Evolutionary conservation across 495 filamentous ascomycete genomes (phyloP).

Genomic region (Bacidia gigantensis): DNA sequence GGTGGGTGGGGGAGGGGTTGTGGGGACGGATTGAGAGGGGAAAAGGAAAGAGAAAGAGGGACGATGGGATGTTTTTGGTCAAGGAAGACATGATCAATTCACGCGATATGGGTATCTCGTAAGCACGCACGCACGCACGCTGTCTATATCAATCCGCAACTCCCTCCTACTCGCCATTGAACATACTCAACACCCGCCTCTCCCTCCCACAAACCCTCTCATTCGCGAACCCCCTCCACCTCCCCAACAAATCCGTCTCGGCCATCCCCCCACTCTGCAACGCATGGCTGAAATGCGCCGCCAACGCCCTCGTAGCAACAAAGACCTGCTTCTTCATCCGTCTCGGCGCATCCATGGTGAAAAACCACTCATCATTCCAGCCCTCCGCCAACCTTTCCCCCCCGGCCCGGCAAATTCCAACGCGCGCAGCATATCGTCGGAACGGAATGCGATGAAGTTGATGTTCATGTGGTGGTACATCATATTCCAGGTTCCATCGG

Average conservation of each 20-base stretch:
- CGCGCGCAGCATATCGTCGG: conserved; percentile 11
- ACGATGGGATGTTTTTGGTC: too few relatives aligned
- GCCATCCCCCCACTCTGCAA: conserved; percentile 9
- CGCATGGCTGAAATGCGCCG: conserved; percentile 12
- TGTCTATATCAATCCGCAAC: neutral
- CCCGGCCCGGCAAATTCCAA: conserved; percentile 13
- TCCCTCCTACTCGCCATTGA: neutral
- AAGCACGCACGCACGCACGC: neutral
- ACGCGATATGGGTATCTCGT: neutral
- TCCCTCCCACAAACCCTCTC: conserved; percentile 8
- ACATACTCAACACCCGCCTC: neutral
- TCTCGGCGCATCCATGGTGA: conserved; percentile 7
- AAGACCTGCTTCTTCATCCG: neutral
- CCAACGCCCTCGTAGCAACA: conserved; percentile 11
- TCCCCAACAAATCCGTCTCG: conserved; percentile 14
- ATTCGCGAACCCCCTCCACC: conserved; percentile 11
- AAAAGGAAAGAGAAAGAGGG: too few relatives aligned
- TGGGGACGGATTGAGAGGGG: neutral
- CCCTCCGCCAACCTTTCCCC: conserved; percentile 3
- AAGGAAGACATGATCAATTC: too few relatives aligned
- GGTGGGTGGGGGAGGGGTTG: neutral
- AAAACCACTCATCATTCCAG: conserved; percentile 13
- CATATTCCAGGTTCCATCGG: conserved; percentile 12
- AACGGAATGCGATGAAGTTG: conserved; percentile 16
- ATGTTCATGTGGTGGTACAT: conserved; percentile 13